Percentiles rank a stretch among this genome's conserved stretches.
phyloP scores from a whole-genome alignment of 2,329 filamentous ascomycete genomes.

The Cytospora chrysosperma region DNA sequence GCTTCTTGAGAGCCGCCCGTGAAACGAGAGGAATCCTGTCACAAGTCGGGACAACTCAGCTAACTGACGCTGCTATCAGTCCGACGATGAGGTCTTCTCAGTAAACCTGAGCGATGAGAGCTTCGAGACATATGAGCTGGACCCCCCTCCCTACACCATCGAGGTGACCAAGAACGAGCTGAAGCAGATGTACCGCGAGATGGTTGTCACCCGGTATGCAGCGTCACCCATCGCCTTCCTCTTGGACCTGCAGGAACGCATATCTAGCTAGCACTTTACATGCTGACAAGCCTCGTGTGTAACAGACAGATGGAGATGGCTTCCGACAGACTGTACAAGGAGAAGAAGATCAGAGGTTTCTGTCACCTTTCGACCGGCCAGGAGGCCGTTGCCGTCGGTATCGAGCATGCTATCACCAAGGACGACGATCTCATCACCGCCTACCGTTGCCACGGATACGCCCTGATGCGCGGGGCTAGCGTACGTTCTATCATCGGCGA shows the following conservation, averaged over 20 bases:
- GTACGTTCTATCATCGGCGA: slow-evolving; percentile 95
- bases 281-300: slow-evolving; percentile 19
- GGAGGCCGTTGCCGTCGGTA: slow-evolving; percentile 95
- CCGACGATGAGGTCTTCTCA: slow-evolving; percentile 90
- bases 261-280: neutral
- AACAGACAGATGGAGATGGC: slow-evolving; percentile 98
- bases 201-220: slow-evolving; percentile 86
- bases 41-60: slow-evolving; percentile 25
- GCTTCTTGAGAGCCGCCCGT: neutral
- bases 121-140: slow-evolving; percentile 99
- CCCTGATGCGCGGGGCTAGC: slow-evolving; percentile 88
- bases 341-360: slow-evolving; percentile 99
- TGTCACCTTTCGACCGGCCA: slow-evolving; percentile 97
- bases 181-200: slow-evolving; percentile 98
- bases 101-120: slow-evolving; percentile 95
- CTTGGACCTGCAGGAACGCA: neutral
- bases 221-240: neutral
- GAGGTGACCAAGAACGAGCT: slow-evolving; percentile 96
- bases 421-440: slow-evolving; percentile 94
- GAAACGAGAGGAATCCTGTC: neutral
- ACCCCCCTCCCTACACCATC: slow-evolving; percentile 90
- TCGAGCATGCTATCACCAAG: slow-evolving; percentile 92
- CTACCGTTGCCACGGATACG: slow-evolving; percentile 98
- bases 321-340: slow-evolving; percentile 98
- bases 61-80: slow-evolving; percentile 49